Evolutionary conservation across 140 eudicot species (phyloP), one percentile per base, ranked within the genome.

Genomic region (Cichorium intybus): DNA sequence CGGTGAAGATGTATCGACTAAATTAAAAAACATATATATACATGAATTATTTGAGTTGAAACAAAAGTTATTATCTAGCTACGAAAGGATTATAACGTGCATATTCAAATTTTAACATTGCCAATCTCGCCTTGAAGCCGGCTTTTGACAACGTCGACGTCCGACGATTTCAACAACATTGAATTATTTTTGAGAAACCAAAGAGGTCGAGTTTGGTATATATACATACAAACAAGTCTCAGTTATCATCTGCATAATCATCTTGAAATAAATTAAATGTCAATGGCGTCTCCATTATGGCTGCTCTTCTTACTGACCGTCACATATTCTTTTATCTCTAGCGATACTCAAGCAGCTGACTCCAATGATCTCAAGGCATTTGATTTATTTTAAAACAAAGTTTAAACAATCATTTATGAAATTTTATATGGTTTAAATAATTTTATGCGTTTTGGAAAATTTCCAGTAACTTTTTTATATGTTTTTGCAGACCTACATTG

Each of bases 401-500:
- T 15, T 43, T 43, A 43, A n/a, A 43, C 49, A 43, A 43, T 2
- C 49, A 43, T 3, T 15, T 43, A 14, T 43, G 18, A 14, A 43
- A 2, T 31, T 31, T 31, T 31, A 7, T 31, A 31, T 31, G 15
- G 15, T 48, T 18, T 11, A 64, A 27, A 17, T 62, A 24, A 62
- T 15, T 48, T 21, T 24, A 8, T 37, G 26, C 16, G 2, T 12
- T 14, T 39, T 11, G 7, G 6, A 60, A 21, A 18, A 7, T 20
- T 57, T 60, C 14, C n/a, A 29, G 10, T 7, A 48, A n/a, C n/a
- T 15, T 26, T 20, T 15, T 34, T 52, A 4, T 39, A 10, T 49
- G 23, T 51, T 46, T 23, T 56, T 62, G 24, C 75, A 82, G 89
- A 80, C 75, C 3, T 82, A 86, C 72, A 48, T 86, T 62, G 95